Base-by-base conservation (phyloP, 2,329 filamentous ascomycete genomes). In the Neocucurbitaria cava region DNA sequence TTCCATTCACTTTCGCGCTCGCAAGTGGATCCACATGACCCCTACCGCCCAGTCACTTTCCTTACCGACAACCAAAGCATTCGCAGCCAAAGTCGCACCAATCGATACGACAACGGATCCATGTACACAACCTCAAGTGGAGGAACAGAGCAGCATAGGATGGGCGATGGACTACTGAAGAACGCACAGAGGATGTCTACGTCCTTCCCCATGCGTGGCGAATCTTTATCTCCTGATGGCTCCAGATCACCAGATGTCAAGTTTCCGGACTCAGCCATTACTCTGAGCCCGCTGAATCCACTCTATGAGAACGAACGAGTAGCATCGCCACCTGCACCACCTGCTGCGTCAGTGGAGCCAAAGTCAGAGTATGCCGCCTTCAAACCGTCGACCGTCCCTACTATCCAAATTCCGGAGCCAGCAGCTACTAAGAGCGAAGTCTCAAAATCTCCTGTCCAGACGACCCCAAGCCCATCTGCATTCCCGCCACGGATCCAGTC, bases 1-100 rank as follows among this genome's bases (percentile, higher is more conserved):
- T 82, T 98, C 59, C 88, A 93, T 74, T 96, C 92, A 2, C 81
- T 98, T 61, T 90, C 92, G 23, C 87, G 89, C 49, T 89, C 88
- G 2, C 83, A 94, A 41, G 83, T 87, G 52, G 84, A 87, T 62
- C 85, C 88, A 49, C 89, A 96, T 66, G 94, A 97, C 74, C 94
- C 92, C 31, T 98, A 97, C 77, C 87, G 91, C 46, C 83, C 82
- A 0, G 83, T 85, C 15, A 78, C 80, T 30, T 88, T 90, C 69
- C 78, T 85, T 54, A 80, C 75, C 52, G 78, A 79, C 33, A 80
- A 58, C 50, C 61, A 61, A 13, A 75, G 73, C 56, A 52, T 74
- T 68, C 79, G 21, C 54, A 72, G 70, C 49, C 56, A 56, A 17
- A 68, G 58, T 47, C 70, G 68, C 43, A 49, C 49, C 8, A 68